phyloP scores from a whole-genome alignment of 768 basidiomycete species.

The Artomyces pyxidatus region DNA sequence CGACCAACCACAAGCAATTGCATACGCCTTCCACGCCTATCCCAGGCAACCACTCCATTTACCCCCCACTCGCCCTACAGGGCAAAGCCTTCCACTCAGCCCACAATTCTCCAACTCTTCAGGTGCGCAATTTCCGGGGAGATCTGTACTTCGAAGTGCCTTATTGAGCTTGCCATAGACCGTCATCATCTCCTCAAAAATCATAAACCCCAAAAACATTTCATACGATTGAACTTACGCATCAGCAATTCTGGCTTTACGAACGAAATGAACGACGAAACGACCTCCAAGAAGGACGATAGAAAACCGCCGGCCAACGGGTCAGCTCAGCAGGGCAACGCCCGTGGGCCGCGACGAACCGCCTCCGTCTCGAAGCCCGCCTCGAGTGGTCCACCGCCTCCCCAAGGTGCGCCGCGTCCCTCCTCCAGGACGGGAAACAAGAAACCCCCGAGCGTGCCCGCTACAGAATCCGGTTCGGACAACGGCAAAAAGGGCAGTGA shows the following conservation, averaged over 20 bases:
- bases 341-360: constrained; percentile 53
- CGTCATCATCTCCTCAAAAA: constrained; percentile 30
- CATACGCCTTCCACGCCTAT: constrained; percentile 38
- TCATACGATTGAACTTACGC: constrained; percentile 24
- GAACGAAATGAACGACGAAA: constrained; percentile 84
- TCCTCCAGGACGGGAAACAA: constrained; percentile 63
- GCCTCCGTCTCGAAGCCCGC: constrained; percentile 37
- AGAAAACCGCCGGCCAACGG: constrained; percentile 46
- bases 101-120: constrained; percentile 33
- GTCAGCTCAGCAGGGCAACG: constrained; percentile 27
- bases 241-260: constrained; percentile 36
- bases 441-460: constrained; percentile 35
- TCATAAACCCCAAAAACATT: constrained; percentile 39
- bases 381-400: constrained; percentile 23
- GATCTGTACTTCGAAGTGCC: neutral
- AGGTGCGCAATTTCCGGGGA: constrained; percentile 28
- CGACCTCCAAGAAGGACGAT: constrained; percentile 60
- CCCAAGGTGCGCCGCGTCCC: constrained; percentile 40
- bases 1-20: constrained; percentile 35
- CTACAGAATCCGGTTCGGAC: constrained; percentile 65
- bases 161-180: too few species aligned
- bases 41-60: constrained; percentile 49
- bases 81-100: constrained; percentile 63
- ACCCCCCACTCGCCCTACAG: constrained; percentile 81
- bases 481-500: constrained; percentile 49